phyloP scores from a whole-genome alignment of 1,284 basidiomycete species.

The Austroboletus novae-zelandiae region DNA sequence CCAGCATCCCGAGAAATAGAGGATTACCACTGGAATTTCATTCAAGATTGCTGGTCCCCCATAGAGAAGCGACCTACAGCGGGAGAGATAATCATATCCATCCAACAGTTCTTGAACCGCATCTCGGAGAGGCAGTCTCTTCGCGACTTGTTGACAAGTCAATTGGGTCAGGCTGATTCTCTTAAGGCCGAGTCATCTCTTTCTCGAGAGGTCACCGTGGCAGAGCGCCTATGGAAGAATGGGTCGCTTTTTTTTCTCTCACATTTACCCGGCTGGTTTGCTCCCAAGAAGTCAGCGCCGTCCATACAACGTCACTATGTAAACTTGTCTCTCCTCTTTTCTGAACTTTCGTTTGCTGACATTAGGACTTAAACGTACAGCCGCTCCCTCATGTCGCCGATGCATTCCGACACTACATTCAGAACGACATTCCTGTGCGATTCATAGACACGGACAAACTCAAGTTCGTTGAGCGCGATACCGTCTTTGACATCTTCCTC shows the following conservation, averaged over 20 bases:
- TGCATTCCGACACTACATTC: slow-evolving; percentile 17
- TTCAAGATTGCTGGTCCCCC: slow-evolving; percentile 4
- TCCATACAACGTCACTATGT: too few relatives aligned
- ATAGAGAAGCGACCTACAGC: neutral
- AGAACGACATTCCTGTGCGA: slow-evolving; percentile 28
- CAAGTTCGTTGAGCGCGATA: slow-evolving; percentile 20
- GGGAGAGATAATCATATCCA: neutral
- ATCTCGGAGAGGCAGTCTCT: neutral
- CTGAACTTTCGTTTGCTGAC: too few relatives aligned
- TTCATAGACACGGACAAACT: slow-evolving; percentile 9
- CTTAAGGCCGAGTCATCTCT: too few relatives aligned
- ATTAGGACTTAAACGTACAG: too few relatives aligned
- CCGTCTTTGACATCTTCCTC: slow-evolving; percentile 18
- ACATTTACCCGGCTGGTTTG: too few relatives aligned
- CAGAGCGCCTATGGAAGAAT: too few relatives aligned
- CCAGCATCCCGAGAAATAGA: slow-evolving; percentile 3
- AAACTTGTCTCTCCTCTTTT: too few relatives aligned
- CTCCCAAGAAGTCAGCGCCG: too few relatives aligned
- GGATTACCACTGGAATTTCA: slow-evolving; percentile 2
- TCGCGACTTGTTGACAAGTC: neutral
- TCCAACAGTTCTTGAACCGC: neutral
- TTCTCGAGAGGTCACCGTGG: too few relatives aligned
- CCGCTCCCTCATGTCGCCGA: slow-evolving; percentile 7
- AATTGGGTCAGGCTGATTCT: neutral
- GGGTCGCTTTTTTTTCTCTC: too few relatives aligned